These are phyloP conservation scores for Naematelia aurantialba DNA, from an alignment of 768 basidiomycete species.

Conservation along the genomic window DNA sequence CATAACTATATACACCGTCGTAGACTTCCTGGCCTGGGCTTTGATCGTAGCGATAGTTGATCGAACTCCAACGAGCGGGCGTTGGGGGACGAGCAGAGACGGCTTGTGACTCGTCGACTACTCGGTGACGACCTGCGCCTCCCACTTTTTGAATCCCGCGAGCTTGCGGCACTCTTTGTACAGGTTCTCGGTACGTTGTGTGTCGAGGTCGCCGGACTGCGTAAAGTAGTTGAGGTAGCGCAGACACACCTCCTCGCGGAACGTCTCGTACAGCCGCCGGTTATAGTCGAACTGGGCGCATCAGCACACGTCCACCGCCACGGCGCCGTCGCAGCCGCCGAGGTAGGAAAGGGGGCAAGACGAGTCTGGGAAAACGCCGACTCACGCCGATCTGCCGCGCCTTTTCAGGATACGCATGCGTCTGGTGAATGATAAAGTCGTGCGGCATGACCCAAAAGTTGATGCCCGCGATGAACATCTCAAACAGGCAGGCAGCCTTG, in stretches of 20 bases:
- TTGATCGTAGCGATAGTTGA: too few relatives aligned
- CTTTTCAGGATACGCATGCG: neutral
- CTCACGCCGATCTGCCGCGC: neutral
- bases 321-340: too few relatives aligned
- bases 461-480: slow-evolving; percentile 82
- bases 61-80: too few relatives aligned
- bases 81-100: too few relatives aligned
- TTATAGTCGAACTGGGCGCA: neutral
- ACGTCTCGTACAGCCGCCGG: neutral
- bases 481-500: slow-evolving; percentile 87
- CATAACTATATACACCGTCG: neutral
- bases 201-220: neutral
- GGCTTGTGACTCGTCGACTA: neutral
- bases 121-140: neutral
- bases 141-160: neutral
- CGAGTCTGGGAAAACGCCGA: neutral
- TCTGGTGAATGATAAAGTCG: slow-evolving; percentile 81
- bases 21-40: neutral
- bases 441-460: slow-evolving; percentile 78
- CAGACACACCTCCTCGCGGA: neutral
- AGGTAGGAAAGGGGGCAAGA: neutral
- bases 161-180: neutral
- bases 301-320: too few relatives aligned
- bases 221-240: neutral
- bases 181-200: neutral